Base-by-base conservation (phyloP, 208 protist species). In the Crithidia mellificae region DNA sequence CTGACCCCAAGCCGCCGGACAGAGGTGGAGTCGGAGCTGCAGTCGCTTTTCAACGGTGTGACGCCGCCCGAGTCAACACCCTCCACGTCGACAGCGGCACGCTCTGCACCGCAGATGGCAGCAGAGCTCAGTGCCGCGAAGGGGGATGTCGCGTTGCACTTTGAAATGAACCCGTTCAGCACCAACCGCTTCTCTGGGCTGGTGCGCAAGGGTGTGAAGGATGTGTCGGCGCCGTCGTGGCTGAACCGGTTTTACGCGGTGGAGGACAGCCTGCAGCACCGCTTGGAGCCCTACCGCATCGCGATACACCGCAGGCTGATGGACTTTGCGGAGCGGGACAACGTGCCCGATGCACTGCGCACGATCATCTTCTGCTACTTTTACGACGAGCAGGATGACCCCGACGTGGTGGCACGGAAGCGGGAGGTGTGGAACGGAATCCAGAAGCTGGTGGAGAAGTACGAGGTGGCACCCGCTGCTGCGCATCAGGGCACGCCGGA, bases 331-430 rank as follows among this genome's bases (percentile, higher is more conserved):
- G 65, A 78, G n/a, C 58, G 68, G 0, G 81, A 90, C 55, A 81
- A 83, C 34, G 72, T 85, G 46, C 85, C 85, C 0, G 69, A 76
- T 62, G 80, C 57, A 62, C 3, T 91, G 27, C 65, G 76, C 57
- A 78, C 66, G 7, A 27, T 90, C 36, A 69, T 91, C n/a, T 90
- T 88, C 57, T 77, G 82, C 63, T 83, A 85, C 66, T 78, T 88
- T 32, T 85, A 80, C 74, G 83, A 90, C 25, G 77, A 71, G 11
- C 58, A 57, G n/a, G 74, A 91, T 39, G 75, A 83, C 53, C 56
- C 69, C 19, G 79, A 84, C 27, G 52, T 44, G 20, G 5, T 55
- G 29, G 43, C 39, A 44, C 36, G 27, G 14, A 65, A 61, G 59
- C 7, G 38, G 53, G 12, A 65, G 63, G n/a, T 65, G 41, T 34